Conservation (phyloP, 2,329 filamentous ascomycete genomes). For the Beauveria asiatica region DNA sequence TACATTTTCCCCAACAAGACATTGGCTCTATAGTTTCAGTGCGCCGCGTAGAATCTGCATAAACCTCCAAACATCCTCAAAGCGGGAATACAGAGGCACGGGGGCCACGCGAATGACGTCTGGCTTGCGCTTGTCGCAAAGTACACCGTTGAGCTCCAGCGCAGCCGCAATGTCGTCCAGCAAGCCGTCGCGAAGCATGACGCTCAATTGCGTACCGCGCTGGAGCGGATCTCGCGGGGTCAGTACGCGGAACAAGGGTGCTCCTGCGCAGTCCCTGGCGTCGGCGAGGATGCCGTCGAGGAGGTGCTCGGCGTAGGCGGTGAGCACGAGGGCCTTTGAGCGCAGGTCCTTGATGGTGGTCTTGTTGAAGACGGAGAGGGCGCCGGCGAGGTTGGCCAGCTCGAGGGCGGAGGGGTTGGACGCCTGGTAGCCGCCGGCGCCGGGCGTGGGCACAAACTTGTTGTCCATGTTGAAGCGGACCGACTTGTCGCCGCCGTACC, state of each 20-base stretch:
- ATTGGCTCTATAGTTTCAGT: slow-evolving; percentile 18
- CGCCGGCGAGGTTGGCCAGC: slow-evolving; percentile 63
- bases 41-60: slow-evolving; percentile 33
- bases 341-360: slow-evolving; percentile 63
- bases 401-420: slow-evolving; percentile 76
- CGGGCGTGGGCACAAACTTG: slow-evolving; percentile 65
- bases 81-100: slow-evolving; percentile 75
- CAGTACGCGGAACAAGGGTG: slow-evolving; percentile 54
- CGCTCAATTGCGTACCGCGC: slow-evolving; percentile 71
- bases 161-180: slow-evolving; percentile 58
- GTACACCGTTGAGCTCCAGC: slow-evolving; percentile 60
- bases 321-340: slow-evolving; percentile 63
- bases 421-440: slow-evolving; percentile 76
- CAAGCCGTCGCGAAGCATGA: slow-evolving; percentile 59
- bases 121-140: slow-evolving; percentile 77
- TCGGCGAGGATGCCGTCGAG: slow-evolving; percentile 38
- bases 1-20: neutral
- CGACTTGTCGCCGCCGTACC: slow-evolving; percentile 77
- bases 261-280: slow-evolving; percentile 15
- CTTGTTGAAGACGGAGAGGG: slow-evolving; percentile 64
- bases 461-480: slow-evolving; percentile 80
- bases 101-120: slow-evolving; percentile 80
- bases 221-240: slow-evolving; percentile 61
- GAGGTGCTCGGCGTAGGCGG: slow-evolving; percentile 66
- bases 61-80: slow-evolving; percentile 56